A percentile compares a stretch with the other conserved stretches of the same genome.
phyloP scores from a whole-genome alignment of 108 stramenopile species.

The Pseudonitzschia multiseries region DNA sequence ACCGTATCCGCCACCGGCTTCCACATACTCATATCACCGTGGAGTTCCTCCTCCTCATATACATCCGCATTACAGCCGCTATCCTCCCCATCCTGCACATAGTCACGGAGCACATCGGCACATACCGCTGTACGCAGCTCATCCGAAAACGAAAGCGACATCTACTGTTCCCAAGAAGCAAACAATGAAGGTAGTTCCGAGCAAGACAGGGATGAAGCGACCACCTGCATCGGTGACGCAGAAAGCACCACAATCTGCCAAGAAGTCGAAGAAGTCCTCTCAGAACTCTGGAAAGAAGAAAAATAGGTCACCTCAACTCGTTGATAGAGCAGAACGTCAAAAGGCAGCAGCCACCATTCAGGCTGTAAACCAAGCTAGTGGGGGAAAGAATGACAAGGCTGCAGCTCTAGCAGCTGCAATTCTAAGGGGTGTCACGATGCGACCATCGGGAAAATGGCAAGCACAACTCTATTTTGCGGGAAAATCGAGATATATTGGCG shows the following conservation, averaged over 20 bases:
- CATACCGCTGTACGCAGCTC: conserved; percentile 47
- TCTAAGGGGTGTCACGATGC: conserved; percentile 77
- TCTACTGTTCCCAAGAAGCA: conserved; percentile 11
- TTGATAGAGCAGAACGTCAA: conserved; percentile 48
- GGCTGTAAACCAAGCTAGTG: conserved; percentile 59
- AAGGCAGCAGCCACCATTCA: conserved; percentile 56
- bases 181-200: neutral
- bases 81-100: conserved; percentile 37
- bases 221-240: conserved; percentile 14
- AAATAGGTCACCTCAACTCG: conserved; percentile 39
- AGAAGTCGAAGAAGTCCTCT: conserved; percentile 43
- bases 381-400: conserved; percentile 69
- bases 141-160: conserved; percentile 30
- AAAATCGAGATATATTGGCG: conserved; percentile 82
- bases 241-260: conserved; percentile 19
- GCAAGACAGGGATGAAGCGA: conserved; percentile 21
- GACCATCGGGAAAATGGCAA: conserved; percentile 90
- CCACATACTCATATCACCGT: conserved; percentile 19
- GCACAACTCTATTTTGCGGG: conserved; percentile 85
- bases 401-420: conserved; percentile 72
- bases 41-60: conserved; percentile 44
- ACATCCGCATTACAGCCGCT: conserved; percentile 39
- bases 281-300: conserved; percentile 40
- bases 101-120: conserved; percentile 35
- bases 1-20: conserved; percentile 32